These are phyloP conservation scores for Eutrema yunnanense DNA, from an alignment of 345 rosid genomes.

Conservation along the genomic window DNA sequence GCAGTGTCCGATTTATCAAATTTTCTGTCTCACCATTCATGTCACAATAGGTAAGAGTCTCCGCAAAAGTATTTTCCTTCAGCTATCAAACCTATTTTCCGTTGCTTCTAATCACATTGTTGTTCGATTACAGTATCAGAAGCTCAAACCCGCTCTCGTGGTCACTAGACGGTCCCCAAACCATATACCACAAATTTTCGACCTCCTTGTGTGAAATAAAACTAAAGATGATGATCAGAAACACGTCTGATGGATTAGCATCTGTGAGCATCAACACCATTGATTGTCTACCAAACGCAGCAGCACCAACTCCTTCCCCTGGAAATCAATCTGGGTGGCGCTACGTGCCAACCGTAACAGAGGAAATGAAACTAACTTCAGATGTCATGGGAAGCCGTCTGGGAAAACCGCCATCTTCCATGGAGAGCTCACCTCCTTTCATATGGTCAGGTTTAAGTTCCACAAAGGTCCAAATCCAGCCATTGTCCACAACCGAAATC, in stretches of 20 bases:
- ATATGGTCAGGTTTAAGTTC: slow-evolving; percentile 81
- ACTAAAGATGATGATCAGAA: slow-evolving; percentile 58
- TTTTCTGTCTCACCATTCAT: slow-evolving; percentile 71
- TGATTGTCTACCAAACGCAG: slow-evolving; percentile 36
- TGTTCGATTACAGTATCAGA: slow-evolving; percentile 41
- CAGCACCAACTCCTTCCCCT: slow-evolving; percentile 22
- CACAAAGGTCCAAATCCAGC: slow-evolving; percentile 48
- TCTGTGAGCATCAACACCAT: slow-evolving; percentile 44
- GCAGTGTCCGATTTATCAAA: slow-evolving; percentile 38
- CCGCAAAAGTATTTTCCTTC: background rate
- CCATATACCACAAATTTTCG: slow-evolving; percentile 56
- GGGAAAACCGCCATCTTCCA: slow-evolving; percentile 32
- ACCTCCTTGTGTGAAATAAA: slow-evolving; percentile 53
- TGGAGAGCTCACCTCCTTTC: slow-evolving; percentile 56
- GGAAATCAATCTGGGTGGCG: slow-evolving; percentile 69
- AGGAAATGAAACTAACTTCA: slow-evolving; percentile 47
- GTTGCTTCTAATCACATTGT: background rate
- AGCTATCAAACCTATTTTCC: background rate
- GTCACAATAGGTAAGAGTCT: slow-evolving; percentile 63
- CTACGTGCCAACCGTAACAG: slow-evolving; percentile 31
- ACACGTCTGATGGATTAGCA: slow-evolving; percentile 45
- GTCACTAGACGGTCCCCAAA: slow-evolving; percentile 60
- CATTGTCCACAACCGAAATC: slow-evolving; percentile 49
- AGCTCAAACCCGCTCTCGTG: slow-evolving; percentile 68
- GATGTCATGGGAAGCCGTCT: slow-evolving; percentile 30